A percentile compares a stretch with the other conserved stretches of the same genome.
phyloP scores from a whole-genome alignment of 116 monocot genomes.

The Thalassia testudinum region DNA sequence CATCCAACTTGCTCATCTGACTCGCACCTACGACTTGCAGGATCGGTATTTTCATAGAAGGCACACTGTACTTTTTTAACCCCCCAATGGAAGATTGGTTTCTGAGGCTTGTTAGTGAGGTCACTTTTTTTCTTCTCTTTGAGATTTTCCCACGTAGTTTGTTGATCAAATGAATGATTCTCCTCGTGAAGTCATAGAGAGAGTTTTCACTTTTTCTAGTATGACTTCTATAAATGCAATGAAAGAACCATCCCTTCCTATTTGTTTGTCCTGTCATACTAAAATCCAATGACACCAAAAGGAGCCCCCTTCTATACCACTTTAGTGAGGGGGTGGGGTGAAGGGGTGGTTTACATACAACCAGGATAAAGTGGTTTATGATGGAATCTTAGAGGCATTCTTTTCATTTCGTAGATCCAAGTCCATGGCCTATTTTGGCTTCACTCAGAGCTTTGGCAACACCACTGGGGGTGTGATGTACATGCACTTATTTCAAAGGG shows the following conservation, averaged over 20 bases:
- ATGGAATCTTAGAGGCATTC: slow-evolving; percentile 19
- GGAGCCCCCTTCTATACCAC: slow-evolving; percentile 4
- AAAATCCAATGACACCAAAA: slow-evolving; percentile 7
- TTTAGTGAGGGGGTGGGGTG: slow-evolving; percentile 1
- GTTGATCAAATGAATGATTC: slow-evolving; percentile 9
- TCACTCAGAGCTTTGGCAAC: slow-evolving; percentile 30
- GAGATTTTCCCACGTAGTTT: slow-evolving; percentile 6
- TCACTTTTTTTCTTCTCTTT: too few relatives aligned
- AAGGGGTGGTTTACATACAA: slow-evolving; percentile 11
- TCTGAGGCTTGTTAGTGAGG: too few relatives aligned
- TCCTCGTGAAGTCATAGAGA: slow-evolving; percentile 4
- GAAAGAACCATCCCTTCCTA: slow-evolving; percentile 16
- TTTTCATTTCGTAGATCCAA: slow-evolving; percentile 27
- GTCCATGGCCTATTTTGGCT: slow-evolving; percentile 13
- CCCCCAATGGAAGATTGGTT: too few relatives aligned
- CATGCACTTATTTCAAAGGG: slow-evolving; percentile 25
- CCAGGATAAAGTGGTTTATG: slow-evolving; percentile 8
- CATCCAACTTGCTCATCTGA: too few relatives aligned
- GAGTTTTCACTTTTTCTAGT: slow-evolving; percentile 4
- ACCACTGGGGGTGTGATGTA: slow-evolving; percentile 23
- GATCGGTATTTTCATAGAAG: too few relatives aligned
- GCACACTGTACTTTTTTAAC: too few relatives aligned
- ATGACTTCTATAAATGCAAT: slow-evolving; percentile 5
- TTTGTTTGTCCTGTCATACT: slow-evolving; percentile 6
- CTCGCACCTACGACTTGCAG: too few relatives aligned